phyloP scores from a whole-genome alignment of 257 asterid species.

The Solanum virginianum region DNA sequence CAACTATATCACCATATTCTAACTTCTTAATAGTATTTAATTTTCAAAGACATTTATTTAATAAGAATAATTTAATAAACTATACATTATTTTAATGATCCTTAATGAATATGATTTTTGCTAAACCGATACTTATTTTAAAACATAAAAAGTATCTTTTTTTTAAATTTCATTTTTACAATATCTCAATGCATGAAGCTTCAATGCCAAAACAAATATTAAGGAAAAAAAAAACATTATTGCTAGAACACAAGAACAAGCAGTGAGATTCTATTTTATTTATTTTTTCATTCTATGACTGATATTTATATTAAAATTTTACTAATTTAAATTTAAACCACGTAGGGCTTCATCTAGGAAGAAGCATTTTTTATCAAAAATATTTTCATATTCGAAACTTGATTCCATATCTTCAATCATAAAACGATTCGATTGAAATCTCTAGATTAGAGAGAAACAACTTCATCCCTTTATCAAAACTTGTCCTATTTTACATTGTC shows the following conservation, averaged over 20 bases:
- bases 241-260: neutral
- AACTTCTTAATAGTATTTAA: neutral
- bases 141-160: neutral
- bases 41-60: neutral
- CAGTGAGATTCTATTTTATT: too few relatives aligned
- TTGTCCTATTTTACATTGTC: neutral
- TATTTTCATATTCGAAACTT: too few relatives aligned
- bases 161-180: neutral
- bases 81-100: neutral
- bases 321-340: too few relatives aligned
- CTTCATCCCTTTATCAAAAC: neutral
- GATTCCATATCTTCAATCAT: too few relatives aligned
- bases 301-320: too few relatives aligned
- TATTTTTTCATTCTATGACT: too few relatives aligned
- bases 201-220: too few relatives aligned
- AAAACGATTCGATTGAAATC: too few relatives aligned
- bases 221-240: too few relatives aligned
- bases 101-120: neutral
- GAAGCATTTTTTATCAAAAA: too few relatives aligned
- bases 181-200: neutral
- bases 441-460: neutral
- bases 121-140: neutral
- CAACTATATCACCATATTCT: neutral
- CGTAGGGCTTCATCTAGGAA: too few relatives aligned
- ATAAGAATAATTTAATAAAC: neutral